Conservation (phyloP, 768 basidiomycete genomes). For the Punctularia strigosozonata region DNA sequence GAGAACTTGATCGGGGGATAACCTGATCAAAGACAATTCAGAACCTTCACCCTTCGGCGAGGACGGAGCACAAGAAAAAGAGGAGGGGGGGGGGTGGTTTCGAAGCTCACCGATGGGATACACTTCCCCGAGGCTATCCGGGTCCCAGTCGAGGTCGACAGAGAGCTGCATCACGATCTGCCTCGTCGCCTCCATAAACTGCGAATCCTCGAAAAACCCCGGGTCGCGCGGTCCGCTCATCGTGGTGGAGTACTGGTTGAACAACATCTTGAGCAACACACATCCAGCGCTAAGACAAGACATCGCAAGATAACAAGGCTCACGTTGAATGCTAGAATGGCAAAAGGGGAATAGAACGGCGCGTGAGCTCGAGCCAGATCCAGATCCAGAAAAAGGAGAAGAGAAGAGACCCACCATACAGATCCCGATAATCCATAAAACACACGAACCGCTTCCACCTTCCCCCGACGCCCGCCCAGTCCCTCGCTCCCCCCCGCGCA, state of each 20-base stretch:
- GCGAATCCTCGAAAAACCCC: conserved; percentile 39
- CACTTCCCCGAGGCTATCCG: neutral
- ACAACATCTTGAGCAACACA: neutral
- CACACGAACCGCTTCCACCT: conserved; percentile 66
- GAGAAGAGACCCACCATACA: conserved; percentile 25
- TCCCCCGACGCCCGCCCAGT: conserved; percentile 72
- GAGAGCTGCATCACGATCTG: conserved; percentile 38
- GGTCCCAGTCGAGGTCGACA: conserved; percentile 8
- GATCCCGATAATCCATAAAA: conserved; percentile 69
- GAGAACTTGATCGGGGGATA: conserved; percentile 19
- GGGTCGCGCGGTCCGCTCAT: conserved; percentile 26
- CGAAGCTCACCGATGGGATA: neutral
- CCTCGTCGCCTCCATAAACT: conserved; percentile 55
- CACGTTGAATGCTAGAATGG: conserved; percentile 18
- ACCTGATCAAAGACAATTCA: too few relatives aligned
- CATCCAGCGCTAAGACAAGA: too few relatives aligned
- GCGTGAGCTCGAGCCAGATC: too few relatives aligned
- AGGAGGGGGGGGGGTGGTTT: too few relatives aligned
- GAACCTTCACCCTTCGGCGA: too few relatives aligned
- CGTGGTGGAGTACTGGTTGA: conserved; percentile 22
- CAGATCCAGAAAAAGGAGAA: neutral
- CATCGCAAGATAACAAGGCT: conserved; percentile 4
- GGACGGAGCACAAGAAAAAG: too few relatives aligned
- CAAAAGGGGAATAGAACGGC: conserved; percentile 2
- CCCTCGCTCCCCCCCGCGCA: conserved; percentile 12